Conservation (phyloP, 257 asterid genomes). For the Henckelia pumila region DNA sequence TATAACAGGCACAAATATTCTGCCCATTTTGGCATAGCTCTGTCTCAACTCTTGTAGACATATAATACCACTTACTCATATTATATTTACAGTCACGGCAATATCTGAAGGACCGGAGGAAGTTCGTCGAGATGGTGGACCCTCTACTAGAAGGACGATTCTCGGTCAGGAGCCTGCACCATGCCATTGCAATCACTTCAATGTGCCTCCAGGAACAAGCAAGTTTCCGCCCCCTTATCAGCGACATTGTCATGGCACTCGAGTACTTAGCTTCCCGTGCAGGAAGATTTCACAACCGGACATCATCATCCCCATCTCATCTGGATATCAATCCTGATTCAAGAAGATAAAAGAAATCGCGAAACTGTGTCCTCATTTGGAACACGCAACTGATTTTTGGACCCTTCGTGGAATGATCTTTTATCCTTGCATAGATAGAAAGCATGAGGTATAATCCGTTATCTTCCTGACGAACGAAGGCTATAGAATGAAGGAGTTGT, state of each 20-base stretch:
- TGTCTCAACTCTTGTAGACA: neutral
- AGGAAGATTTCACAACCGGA: constrained; percentile 34
- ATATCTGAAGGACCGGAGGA: constrained; percentile 57
- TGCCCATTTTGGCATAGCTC: neutral
- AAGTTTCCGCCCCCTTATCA: constrained; percentile 61
- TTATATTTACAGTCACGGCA: constrained; percentile 56
- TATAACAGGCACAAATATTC: neutral
- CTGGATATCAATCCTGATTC: constrained; percentile 29
- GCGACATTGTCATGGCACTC: constrained; percentile 72
- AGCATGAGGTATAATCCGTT: neutral
- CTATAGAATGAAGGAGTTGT: neutral
- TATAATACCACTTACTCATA: neutral
- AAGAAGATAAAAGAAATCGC: constrained; percentile 28
- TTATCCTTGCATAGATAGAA: neutral
- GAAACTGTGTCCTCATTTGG: neutral
- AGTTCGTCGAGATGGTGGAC: constrained; percentile 59
- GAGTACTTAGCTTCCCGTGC: constrained; percentile 69
- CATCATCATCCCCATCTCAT: constrained; percentile 39
- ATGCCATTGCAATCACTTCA: constrained; percentile 68
- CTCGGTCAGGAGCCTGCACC: constrained; percentile 64
- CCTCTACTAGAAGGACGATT: constrained; percentile 61
- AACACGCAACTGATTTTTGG: neutral
- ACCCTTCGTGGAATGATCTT: neutral
- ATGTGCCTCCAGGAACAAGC: constrained; percentile 94
- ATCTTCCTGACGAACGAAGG: neutral